Conservation (phyloP, 2,329 filamentous ascomycete genomes). For the Periconia sp. region DNA sequence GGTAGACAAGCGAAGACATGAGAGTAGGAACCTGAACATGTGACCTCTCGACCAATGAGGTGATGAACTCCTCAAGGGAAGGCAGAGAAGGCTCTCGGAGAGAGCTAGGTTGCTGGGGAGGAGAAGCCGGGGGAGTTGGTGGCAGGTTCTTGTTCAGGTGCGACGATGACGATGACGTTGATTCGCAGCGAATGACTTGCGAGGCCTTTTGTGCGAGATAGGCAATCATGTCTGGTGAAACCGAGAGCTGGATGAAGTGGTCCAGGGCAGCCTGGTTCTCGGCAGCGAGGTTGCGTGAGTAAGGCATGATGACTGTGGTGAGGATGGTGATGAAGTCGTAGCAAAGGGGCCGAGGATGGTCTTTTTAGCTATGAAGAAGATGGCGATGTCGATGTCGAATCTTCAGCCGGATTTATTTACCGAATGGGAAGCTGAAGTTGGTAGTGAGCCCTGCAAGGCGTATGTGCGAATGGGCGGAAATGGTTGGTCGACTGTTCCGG, state of each 20-base stretch:
- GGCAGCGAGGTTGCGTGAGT: slow-evolving; percentile 44
- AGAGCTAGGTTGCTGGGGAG: slow-evolving; percentile 52
- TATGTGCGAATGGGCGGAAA: slow-evolving; percentile 19
- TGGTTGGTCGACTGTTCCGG: slow-evolving; percentile 18
- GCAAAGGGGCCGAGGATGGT: slow-evolving; percentile 9
- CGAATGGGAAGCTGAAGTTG: slow-evolving; percentile 19
- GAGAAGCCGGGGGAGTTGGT: slow-evolving; percentile 62
- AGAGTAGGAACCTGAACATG: slow-evolving; percentile 97
- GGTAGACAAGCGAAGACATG: slow-evolving; percentile 95
- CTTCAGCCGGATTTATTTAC: background rate
- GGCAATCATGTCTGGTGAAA: slow-evolving; percentile 73
- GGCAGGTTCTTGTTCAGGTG: slow-evolving; percentile 53
- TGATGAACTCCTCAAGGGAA: slow-evolving; percentile 87
- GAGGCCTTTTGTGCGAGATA: slow-evolving; percentile 74
- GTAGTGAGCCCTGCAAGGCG: slow-evolving; percentile 36
- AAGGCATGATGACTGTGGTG: slow-evolving; percentile 44
- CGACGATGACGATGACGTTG: slow-evolving; percentile 19
- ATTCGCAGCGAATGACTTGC: slow-evolving; percentile 79
- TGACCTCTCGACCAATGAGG: slow-evolving; percentile 83
- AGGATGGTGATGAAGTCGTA: slow-evolving; percentile 11
- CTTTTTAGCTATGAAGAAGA: slow-evolving; percentile 12
- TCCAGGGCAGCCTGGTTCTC: slow-evolving; percentile 75
- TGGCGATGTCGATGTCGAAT: slow-evolving; percentile 4
- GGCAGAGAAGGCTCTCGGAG: slow-evolving; percentile 63
- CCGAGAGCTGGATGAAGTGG: slow-evolving; percentile 76